Percentiles rank a stretch among this genome's conserved stretches.
These are phyloP conservation scores for Sugiyamaella boreocaroliniensis DNA, from an alignment of 805 yeast genomes.

Conservation along the genomic window DNA sequence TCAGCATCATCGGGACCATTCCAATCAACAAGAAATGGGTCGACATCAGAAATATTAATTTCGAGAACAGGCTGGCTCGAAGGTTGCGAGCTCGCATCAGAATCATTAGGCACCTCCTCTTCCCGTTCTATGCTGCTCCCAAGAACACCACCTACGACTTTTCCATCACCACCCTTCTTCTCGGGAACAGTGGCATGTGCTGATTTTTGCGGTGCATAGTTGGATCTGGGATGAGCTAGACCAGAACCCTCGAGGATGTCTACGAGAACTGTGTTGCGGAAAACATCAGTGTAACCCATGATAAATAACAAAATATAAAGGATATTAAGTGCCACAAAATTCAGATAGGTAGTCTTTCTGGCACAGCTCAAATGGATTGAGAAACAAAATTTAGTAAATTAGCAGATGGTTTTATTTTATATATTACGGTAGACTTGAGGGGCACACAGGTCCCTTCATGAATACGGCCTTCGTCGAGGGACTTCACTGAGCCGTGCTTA, in stretches of 20 bases:
- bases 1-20: conserved; percentile 28
- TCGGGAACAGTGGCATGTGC: neutral
- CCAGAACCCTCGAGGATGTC: conserved; percentile 12
- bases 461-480: neutral
- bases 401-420: too few species aligned
- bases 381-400: too few species aligned
- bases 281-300: conserved; percentile 9
- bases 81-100: neutral
- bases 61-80: neutral
- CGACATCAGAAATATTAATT: neutral
- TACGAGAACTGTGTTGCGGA: conserved; percentile 9
- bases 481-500: neutral
- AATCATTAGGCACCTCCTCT: neutral
- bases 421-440: too few species aligned
- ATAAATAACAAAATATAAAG: neutral
- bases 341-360: too few species aligned
- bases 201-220: conserved; percentile 7
- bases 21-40: conserved; percentile 27
- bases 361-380: too few species aligned
- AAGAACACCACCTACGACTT: neutral
- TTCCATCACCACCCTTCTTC: neutral
- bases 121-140: neutral
- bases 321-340: too few species aligned
- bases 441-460: neutral
- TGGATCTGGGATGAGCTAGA: conserved; percentile 4